Evolutionary conservation across 2,329 filamentous ascomycete genomes (phyloP).

Genomic region (Metarhizium album): DNA sequence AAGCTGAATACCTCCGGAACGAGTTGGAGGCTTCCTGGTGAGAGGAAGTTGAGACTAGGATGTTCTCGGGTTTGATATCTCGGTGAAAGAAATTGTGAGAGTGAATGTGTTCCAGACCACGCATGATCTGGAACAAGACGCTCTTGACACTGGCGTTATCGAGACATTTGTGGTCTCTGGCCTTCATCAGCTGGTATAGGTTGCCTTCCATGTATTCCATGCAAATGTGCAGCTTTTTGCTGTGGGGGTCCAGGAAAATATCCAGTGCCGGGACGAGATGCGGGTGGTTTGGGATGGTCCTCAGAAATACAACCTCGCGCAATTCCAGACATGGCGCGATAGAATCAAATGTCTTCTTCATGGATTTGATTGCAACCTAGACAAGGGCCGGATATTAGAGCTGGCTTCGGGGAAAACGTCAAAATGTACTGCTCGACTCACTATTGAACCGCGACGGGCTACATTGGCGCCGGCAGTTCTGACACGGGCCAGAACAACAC

Average conservation of each 20-base stretch:
- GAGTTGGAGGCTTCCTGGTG: slow-evolving; percentile 72
- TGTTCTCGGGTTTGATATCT: slow-evolving; percentile 98
- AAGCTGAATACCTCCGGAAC: slow-evolving; percentile 83
- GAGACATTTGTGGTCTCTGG: slow-evolving; percentile 86
- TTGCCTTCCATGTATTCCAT: slow-evolving; percentile 99
- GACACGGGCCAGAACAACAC: slow-evolving; percentile 83
- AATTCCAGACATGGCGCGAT: slow-evolving; percentile 84
- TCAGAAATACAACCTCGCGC: slow-evolving; percentile 91
- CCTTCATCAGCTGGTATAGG: slow-evolving; percentile 97
- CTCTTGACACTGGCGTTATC: slow-evolving; percentile 92
- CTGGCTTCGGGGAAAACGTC: slow-evolving; percentile 8
- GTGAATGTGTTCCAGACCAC: slow-evolving; percentile 93
- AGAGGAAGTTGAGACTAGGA: slow-evolving; percentile 85
- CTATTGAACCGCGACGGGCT: slow-evolving; percentile 82
- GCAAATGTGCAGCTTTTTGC: slow-evolving; percentile 89
- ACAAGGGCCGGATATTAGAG: not conserved
- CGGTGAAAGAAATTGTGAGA: slow-evolving; percentile 96
- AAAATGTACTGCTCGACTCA: slow-evolving; percentile 38
- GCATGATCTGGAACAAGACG: slow-evolving; percentile 94
- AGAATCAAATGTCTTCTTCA: slow-evolving; percentile 99
- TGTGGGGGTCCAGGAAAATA: slow-evolving; percentile 95
- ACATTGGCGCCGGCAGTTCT: slow-evolving; percentile 81
- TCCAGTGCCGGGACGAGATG: slow-evolving; percentile 96
- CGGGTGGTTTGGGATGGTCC: slow-evolving; percentile 74
- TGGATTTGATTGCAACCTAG: slow-evolving; percentile 97